Percentiles rank a stretch among this genome's conserved stretches.
Evolutionary conservation across 176 grass and related monocot species (phyloP).

Genomic region (Chrysopogon serrulatus): DNA sequence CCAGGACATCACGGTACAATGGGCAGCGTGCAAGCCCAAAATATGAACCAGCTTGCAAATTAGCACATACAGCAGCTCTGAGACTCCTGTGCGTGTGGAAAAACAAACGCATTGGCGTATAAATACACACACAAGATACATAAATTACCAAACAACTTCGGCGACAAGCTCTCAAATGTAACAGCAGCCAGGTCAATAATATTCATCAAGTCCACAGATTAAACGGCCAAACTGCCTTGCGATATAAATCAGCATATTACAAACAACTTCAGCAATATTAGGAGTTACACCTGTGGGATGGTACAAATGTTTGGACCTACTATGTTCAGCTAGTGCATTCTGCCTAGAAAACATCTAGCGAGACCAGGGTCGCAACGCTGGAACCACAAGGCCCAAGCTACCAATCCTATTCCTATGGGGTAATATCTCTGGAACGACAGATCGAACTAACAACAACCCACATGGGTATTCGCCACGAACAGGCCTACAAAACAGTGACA

Average conservation of each 20-base stretch:
- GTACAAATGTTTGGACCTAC: not conserved
- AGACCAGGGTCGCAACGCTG: not conserved
- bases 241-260: conserved; percentile 9
- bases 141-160: not conserved
- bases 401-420: not conserved
- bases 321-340: not conserved
- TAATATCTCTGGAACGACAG: not conserved
- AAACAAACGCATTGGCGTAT: not conserved
- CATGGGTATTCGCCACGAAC: not conserved
- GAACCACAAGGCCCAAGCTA: conserved; percentile 11
- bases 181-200: too few species aligned
- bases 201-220: not conserved
- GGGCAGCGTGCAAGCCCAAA: not conserved
- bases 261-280: not conserved
- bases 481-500: conserved; percentile 43
- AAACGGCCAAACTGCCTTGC: not conserved
- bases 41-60: not conserved
- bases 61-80: not conserved
- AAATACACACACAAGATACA: not conserved
- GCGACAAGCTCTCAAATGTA: not conserved
- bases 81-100: not conserved
- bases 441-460: not conserved
- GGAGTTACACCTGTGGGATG: not conserved
- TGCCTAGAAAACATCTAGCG: not conserved
- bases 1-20: not conserved